These are phyloP conservation scores for Gilbertella persicaria DNA, from an alignment of 371 early-diverging fungal species.

Conservation along the genomic window DNA sequence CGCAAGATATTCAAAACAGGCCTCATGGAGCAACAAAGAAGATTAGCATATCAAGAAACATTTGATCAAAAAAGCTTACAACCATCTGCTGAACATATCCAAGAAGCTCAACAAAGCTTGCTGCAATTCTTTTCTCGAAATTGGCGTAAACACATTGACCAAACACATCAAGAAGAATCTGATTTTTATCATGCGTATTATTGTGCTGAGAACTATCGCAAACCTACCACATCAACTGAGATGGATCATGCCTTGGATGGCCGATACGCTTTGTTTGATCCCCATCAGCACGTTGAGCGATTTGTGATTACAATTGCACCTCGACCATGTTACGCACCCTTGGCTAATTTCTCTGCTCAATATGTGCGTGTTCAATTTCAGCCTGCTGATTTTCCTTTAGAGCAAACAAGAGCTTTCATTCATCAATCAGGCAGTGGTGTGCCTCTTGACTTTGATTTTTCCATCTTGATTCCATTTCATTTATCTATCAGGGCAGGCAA, in stretches of 20 bases:
- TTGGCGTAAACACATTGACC: constrained; percentile 44
- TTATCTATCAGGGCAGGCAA: constrained; percentile 37
- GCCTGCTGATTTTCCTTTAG: constrained; percentile 37
- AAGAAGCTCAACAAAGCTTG: constrained; percentile 8
- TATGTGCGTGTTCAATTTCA: constrained; percentile 25
- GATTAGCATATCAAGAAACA: constrained; percentile 46
- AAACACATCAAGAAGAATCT: constrained; percentile 18
- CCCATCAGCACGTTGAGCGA: no score
- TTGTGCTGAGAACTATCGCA: constrained; percentile 3
- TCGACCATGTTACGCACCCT: constrained; percentile 28
- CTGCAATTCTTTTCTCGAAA: constrained; percentile 24
- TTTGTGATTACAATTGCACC: constrained; percentile 17
- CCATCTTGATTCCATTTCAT: constrained; percentile 53
- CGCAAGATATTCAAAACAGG: constrained; percentile 38
- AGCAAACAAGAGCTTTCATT: constrained; percentile 49
- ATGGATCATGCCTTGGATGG: constrained; percentile 11
- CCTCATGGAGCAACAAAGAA: constrained; percentile 46
- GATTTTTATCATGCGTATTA: constrained; percentile 6
- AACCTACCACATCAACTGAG: background rate
- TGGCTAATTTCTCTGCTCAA: constrained; percentile 33
- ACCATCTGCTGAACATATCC: constrained; percentile 1
- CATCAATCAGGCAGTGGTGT: constrained; percentile 56
- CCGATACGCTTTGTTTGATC: no score
- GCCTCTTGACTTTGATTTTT: constrained; percentile 45
- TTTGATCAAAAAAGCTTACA: constrained; percentile 30